Evolutionary conservation across 805 yeast genomes (phyloP).

Genomic region (Barnettozyma salicaria): DNA sequence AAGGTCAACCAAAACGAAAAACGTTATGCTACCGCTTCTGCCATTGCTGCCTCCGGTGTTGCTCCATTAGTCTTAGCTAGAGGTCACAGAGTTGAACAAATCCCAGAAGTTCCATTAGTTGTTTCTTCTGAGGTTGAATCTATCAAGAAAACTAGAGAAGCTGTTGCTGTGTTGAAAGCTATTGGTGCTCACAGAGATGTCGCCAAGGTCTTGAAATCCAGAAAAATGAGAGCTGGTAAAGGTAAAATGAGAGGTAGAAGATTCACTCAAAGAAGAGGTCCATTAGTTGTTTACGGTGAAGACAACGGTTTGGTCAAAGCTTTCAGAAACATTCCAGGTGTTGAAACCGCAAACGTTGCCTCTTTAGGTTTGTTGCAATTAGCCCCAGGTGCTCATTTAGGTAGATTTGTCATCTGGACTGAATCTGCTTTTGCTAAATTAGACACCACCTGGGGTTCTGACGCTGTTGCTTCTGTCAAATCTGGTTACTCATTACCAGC

Average conservation of each 20-base stretch:
- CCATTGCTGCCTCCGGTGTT: slow-evolving; percentile 98
- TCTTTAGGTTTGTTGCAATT: slow-evolving; percentile 94
- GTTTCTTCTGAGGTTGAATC: slow-evolving; percentile 90
- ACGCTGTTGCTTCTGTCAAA: slow-evolving; percentile 76
- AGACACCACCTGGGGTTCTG: slow-evolving; percentile 97
- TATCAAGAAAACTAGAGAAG: slow-evolving; percentile 95
- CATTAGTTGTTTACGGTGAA: slow-evolving; percentile 95
- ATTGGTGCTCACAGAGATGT: slow-evolving; percentile 98
- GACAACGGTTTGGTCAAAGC: slow-evolving; percentile 98
- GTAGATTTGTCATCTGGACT: slow-evolving; percentile 99
- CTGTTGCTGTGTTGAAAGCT: slow-evolving; percentile 96
- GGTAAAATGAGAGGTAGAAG: slow-evolving; percentile 99
- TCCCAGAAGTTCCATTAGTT: slow-evolving; percentile 97
- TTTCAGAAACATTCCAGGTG: slow-evolving; percentile 99
- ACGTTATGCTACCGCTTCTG: slow-evolving; percentile 99
- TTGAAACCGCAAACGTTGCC: slow-evolving; percentile 90
- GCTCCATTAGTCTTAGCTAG: slow-evolving; percentile 98
- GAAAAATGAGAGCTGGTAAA: slow-evolving; percentile 99
- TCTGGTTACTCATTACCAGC: slow-evolving; percentile 88
- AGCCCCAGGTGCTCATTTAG: slow-evolving; percentile 99
- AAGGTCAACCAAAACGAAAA: slow-evolving; percentile 99
- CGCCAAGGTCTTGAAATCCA: slow-evolving; percentile 95
- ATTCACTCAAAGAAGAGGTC: slow-evolving; percentile 99
- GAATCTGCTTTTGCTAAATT: slow-evolving; percentile 95
- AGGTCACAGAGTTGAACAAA: slow-evolving; percentile 99